phyloP scores from a whole-genome alignment of 148 eudicot genomes.

The Bassia scoparia region DNA sequence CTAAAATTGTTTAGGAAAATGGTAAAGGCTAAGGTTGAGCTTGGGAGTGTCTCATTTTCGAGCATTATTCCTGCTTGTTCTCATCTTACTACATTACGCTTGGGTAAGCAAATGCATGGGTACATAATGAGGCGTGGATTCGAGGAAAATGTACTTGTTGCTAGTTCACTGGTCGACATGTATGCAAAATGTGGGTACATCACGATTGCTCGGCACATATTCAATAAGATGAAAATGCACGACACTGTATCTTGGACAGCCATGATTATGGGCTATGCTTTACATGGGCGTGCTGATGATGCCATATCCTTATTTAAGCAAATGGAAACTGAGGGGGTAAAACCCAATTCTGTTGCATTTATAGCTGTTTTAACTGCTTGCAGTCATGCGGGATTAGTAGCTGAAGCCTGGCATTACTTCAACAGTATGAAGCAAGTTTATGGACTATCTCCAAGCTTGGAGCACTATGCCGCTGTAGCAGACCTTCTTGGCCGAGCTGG shows the following conservation, averaged over 20 bases:
- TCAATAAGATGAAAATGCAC: constrained; percentile 47
- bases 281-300: constrained; percentile 58
- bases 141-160: constrained; percentile 57
- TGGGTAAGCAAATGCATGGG: constrained; percentile 82
- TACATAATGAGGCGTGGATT: constrained; percentile 45
- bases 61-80: constrained; percentile 82
- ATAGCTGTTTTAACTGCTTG: constrained; percentile 78
- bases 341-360: constrained; percentile 55
- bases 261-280: constrained; percentile 82
- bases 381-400: constrained; percentile 65
- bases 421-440: constrained; percentile 43
- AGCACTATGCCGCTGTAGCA: constrained; percentile 67
- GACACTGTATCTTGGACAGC: constrained; percentile 81
- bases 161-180: constrained; percentile 85
- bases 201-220: constrained; percentile 52
- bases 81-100: constrained; percentile 56
- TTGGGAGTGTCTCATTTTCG: constrained; percentile 56
- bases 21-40: constrained; percentile 52
- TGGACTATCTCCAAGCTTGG: constrained; percentile 49
- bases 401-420: constrained; percentile 52
- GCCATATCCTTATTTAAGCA: constrained; percentile 51
- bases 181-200: constrained; percentile 84
- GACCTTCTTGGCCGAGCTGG: constrained; percentile 88
- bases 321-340: constrained; percentile 53
- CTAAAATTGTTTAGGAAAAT: constrained; percentile 63